Conservation (phyloP, 768 basidiomycete species). For the Psilocybe subaeruginosa region DNA sequence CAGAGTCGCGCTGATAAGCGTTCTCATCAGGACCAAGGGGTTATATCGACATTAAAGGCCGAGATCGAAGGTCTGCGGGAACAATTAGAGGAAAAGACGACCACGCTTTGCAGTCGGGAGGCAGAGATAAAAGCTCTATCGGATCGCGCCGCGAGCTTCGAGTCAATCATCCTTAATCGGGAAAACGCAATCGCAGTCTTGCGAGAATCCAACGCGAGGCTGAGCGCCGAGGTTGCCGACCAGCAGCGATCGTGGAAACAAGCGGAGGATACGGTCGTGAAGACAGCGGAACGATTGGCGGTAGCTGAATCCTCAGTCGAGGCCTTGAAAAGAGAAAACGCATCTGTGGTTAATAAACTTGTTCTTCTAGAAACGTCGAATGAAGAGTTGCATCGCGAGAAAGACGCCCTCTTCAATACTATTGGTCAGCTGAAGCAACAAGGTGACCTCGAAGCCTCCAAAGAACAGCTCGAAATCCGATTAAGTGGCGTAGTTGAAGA, state of each 20-base stretch:
- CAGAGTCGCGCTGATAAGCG: neutral
- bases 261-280: slow-evolving; percentile 14
- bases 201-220: slow-evolving; percentile 6
- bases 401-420: neutral
- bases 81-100: neutral
- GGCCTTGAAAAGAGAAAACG: slow-evolving; percentile 2
- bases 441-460: neutral
- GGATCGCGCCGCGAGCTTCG: slow-evolving; percentile 1
- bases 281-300: slow-evolving; percentile 4
- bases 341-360: neutral
- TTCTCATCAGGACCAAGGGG: neutral
- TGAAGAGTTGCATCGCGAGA: neutral
- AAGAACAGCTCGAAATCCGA: slow-evolving; percentile 1
- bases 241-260: slow-evolving; percentile 14
- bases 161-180: slow-evolving; percentile 9
- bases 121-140: slow-evolving; percentile 3
- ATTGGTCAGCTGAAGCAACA: slow-evolving; percentile 7
- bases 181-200: slow-evolving; percentile 7
- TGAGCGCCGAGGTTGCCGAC: slow-evolving; percentile 14
- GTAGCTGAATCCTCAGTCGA: slow-evolving; percentile 5
- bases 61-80: slow-evolving; percentile 12
- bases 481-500: neutral
- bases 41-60: slow-evolving; percentile 6
- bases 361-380: neutral
- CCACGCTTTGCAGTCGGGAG: neutral